Base-by-base conservation (phyloP, 1,284 basidiomycete species). In the Lignosus rhinocerotis region DNA sequence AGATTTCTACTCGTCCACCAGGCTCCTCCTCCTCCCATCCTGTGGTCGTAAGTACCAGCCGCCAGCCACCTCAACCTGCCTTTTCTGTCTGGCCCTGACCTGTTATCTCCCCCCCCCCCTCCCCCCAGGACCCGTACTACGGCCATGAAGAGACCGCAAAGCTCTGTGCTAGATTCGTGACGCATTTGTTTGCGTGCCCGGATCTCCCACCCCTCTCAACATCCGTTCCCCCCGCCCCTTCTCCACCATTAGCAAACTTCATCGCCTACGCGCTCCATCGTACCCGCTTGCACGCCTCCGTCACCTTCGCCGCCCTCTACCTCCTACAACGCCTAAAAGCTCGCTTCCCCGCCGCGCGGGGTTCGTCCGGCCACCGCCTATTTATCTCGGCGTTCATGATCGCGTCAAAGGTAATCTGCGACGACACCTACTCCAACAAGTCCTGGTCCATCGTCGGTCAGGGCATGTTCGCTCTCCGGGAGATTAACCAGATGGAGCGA, bases 371-470 rank as follows among this genome's bases (percentile, higher is more conserved):
- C 9, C 94, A 97, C 69, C 85, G 94, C 0, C 75, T 98, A 0
- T 96, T 96, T 72, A 90, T 97, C 11, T 94, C 92, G 0, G 93
- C 94, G 0, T 94, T 94, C 73, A 97, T 97, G 95, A 93, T 97
- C 62, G 87, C 90, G 0, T 89, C 86, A 4, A 94, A 94, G 74
- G 90, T 94, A 17, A 92, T 95, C 64, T 95, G 93, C 75, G 94
- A 97, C 79, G 94, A 98, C 72, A 97, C 94, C 0, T 96, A 96
- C 71, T 94, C 92, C 16, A 97, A 97, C 84, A 94, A 96, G 75
- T 94, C 92, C 0, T 97, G 94, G 94, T 87, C 87, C 19, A 92
- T 97, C 51, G 94, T 97, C 48, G 94, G 92, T 0, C 94, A 96
- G 72, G 89, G 88, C 52, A 91, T 96, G 87, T 96, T 96, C 69